Conservation (phyloP, 768 basidiomycete species). For the Leccinum fibrillosum region DNA sequence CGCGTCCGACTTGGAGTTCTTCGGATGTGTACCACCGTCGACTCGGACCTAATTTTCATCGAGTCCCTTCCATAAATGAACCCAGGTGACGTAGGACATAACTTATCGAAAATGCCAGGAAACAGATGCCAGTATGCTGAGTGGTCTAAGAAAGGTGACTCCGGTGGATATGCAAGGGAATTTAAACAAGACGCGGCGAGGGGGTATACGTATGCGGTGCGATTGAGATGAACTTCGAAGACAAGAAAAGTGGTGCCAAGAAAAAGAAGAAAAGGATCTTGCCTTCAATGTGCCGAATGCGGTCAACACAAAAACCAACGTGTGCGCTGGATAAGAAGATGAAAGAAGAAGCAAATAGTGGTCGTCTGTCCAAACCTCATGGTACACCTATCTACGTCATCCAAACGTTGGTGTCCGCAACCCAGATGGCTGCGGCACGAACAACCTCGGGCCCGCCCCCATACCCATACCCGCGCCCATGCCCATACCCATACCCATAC, state of each 20-base stretch:
- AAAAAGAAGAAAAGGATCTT: neutral
- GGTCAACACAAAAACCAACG: neutral
- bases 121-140: neutral
- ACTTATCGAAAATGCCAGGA: neutral
- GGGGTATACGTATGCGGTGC: slow-evolving; percentile 1
- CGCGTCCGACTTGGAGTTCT: neutral
- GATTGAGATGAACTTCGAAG: neutral
- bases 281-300: too few relatives aligned
- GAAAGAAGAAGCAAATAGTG: neutral
- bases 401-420: slow-evolving; percentile 26
- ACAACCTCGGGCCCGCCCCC: slow-evolving; percentile 15
- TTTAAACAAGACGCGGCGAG: neutral
- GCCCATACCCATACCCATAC: neutral
- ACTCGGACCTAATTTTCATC: neutral
- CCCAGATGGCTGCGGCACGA: slow-evolving; percentile 26
- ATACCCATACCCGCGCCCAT: neutral
- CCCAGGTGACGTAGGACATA: neutral
- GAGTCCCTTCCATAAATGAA: neutral
- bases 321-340: neutral
- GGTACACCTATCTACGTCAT: slow-evolving; percentile 5
- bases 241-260: neutral
- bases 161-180: neutral
- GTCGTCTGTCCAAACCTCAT: neutral
- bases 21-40: neutral
- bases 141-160: neutral